A percentile compares a stretch with the other conserved stretches of the same genome.
Conservation (phyloP, 768 basidiomycete species). For the Tricholomella constricta region DNA sequence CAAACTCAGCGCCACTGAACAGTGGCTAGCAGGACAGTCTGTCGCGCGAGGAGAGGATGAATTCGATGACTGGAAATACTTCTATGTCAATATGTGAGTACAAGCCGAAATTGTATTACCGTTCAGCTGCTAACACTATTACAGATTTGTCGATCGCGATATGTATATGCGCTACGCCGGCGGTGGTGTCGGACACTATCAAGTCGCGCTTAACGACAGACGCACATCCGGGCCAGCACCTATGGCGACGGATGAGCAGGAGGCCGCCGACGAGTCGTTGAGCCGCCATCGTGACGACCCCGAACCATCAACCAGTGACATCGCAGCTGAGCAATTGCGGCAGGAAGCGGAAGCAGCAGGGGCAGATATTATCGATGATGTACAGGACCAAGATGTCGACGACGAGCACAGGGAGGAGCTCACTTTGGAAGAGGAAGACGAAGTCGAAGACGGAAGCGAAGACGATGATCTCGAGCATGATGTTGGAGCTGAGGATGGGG, state of each 20-base stretch:
- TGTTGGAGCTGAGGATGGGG: too few relatives aligned
- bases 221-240: background rate
- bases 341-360: background rate
- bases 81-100: conserved; percentile 5
- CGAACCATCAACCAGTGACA: background rate
- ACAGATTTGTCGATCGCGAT: conserved; percentile 26
- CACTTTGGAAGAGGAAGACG: too few relatives aligned
- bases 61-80: conserved; percentile 6
- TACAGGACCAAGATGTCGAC: too few relatives aligned
- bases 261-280: too few relatives aligned
- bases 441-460: too few relatives aligned
- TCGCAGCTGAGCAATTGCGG: background rate
- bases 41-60: conserved; percentile 1
- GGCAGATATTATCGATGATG: background rate
- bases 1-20: background rate
- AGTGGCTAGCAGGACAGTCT: background rate
- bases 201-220: conserved; percentile 2
- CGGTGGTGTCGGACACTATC: conserved; percentile 26
- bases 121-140: conserved; percentile 7
- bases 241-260: too few relatives aligned
- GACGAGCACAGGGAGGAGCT: too few relatives aligned
- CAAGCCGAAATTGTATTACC: too few relatives aligned
- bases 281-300: background rate
- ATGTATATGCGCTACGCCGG: too few relatives aligned
- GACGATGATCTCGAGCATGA: too few relatives aligned